Evolutionary conservation across 768 basidiomycete genomes (phyloP), one percentile per base, ranked within the genome.

Genomic region (Panellus pusillus): DNA sequence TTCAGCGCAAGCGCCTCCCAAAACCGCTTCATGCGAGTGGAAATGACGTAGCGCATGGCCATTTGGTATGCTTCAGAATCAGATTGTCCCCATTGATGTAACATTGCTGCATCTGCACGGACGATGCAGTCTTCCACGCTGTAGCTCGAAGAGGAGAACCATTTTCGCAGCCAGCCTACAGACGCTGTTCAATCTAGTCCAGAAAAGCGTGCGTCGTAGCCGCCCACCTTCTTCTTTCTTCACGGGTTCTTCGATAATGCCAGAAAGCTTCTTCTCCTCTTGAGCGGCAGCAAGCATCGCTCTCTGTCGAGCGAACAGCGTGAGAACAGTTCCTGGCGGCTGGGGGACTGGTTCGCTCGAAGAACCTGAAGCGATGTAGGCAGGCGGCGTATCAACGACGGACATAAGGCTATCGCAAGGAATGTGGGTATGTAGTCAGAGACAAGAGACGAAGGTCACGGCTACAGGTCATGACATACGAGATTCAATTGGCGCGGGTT

Each of bases 41-140:
- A 32, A 18, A 47, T 35, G 20, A 47, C 36, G 45, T 47, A 47
- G 45, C 45, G 45, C 45, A 47, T 47, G 45, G 45, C 45, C 32
- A 47, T 18, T 35, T 47, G 45, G 36, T 37, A 47, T 15, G 45
- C 36, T 32, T 47, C 45, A 14, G 45, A 47, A 19, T 47, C 45
- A 14, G 45, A 32, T 24, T 29, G 11, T 20, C 45, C 45, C 45
- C 45, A 47, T 37, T 35, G 32, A 19, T 32, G 32, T 18, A 18
- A 24, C 45, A 47, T 47, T 20, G 35, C 45, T 20, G 32, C 45
- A 24, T 47, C 45, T 35, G 45, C 45, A 20, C 45, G 45, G 31
- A 35, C 45, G n/a, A 47, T 35, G 35, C 27, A 19, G 45, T 47
- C 45, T 37, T 47, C 45, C 45, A 36, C 19, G 32, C 20, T 47